Evolutionary conservation across 192 early-diverging fungal species (phyloP), one percentile per base, ranked within the genome.

Genomic region (Backusella circina): DNA sequence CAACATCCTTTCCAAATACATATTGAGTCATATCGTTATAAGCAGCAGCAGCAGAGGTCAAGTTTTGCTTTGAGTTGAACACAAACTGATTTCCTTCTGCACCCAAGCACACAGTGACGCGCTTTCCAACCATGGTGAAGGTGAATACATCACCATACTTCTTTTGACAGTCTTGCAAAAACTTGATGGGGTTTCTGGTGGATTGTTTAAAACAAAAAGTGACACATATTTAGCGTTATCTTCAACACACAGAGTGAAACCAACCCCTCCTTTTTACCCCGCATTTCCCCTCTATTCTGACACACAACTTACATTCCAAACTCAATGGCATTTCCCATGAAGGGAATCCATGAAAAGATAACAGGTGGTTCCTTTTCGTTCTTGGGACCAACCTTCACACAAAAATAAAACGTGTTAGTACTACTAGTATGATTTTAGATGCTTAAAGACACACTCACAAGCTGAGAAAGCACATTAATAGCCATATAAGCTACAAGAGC

Each of bases 51-150:
- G 96, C 96, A 41, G 93, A 94, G 61, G 93, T 94, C 77, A 92
- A 76, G 67, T 92, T 89, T 70, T 94, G 83, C 78, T 94, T 94
- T 65, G 90, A 91, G 90, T 99, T 99, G 84, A 99, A 97, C 7
- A 97, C 90, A 83, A 97, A 96, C 89, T 97, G 89, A 88, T 97
- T 98, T 77, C 96, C 98, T 74, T 97, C 96, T 7, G 91, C 85
- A 44, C 93, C 95, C 36, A 98, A 83, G 78, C 92, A 94, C 65
- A 93, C 91, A 2, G 97, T 97, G 88, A 98, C 93, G 61, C 88
- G 88, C 77, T 90, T 91, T 65, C 96, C 96, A 80, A 97, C 88
- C 94, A 99, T 94, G 18, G 91, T 85, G 78, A 96, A 98, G 5
- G 96, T 96, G 83, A 94, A 99, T 70, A 90, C 84, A 87, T 97